Percentiles rank a stretch among this genome's conserved stretches.
Conservation (phyloP, 768 basidiomycete genomes). For the Tricholoma sp. region DNA sequence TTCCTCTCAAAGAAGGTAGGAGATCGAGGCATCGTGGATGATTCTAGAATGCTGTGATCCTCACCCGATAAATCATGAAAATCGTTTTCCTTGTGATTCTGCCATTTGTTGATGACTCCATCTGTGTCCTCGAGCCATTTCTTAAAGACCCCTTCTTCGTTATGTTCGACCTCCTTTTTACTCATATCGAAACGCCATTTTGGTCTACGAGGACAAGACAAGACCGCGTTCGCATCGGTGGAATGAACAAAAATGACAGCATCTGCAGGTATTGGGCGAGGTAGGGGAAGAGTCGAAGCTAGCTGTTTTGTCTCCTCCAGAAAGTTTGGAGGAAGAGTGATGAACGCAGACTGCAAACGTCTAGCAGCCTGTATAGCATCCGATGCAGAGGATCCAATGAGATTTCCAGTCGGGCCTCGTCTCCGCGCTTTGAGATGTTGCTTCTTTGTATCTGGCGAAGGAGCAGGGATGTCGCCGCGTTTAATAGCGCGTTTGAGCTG, state of each 20-base stretch:
- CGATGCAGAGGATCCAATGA: slow-evolving; percentile 15
- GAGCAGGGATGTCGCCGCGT: slow-evolving; percentile 58
- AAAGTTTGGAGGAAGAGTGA: slow-evolving; percentile 53
- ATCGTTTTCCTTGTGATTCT: slow-evolving; percentile 16
- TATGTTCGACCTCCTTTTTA: slow-evolving; percentile 85
- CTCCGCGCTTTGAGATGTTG: slow-evolving; percentile 20
- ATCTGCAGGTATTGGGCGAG: slow-evolving; percentile 48
- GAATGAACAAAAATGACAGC: slow-evolving; percentile 30
- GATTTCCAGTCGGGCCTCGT: slow-evolving; percentile 26
- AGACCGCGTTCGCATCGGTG: slow-evolving; percentile 13
- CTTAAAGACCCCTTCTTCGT: slow-evolving; percentile 80
- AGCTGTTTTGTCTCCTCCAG: slow-evolving; percentile 55
- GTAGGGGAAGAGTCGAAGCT: slow-evolving; percentile 47
- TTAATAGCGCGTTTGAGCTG: slow-evolving; percentile 82
- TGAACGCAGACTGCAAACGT: slow-evolving; percentile 66
- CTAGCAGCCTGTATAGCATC: slow-evolving; percentile 36
- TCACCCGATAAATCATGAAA: slow-evolving; percentile 9
- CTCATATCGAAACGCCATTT: slow-evolving; percentile 86
- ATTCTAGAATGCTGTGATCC: slow-evolving; percentile 5
- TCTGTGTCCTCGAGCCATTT: slow-evolving; percentile 77
- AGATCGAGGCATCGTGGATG: slow-evolving; percentile 45
- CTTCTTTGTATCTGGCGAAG: slow-evolving; percentile 25
- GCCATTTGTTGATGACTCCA: slow-evolving; percentile 48
- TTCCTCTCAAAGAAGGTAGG: slow-evolving; percentile 87
- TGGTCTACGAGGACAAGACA: slow-evolving; percentile 64